Evolutionary conservation across 73 alveolate genomes (phyloP), one percentile per base, ranked within the genome.

Genomic region (Stentor roeselii): DNA sequence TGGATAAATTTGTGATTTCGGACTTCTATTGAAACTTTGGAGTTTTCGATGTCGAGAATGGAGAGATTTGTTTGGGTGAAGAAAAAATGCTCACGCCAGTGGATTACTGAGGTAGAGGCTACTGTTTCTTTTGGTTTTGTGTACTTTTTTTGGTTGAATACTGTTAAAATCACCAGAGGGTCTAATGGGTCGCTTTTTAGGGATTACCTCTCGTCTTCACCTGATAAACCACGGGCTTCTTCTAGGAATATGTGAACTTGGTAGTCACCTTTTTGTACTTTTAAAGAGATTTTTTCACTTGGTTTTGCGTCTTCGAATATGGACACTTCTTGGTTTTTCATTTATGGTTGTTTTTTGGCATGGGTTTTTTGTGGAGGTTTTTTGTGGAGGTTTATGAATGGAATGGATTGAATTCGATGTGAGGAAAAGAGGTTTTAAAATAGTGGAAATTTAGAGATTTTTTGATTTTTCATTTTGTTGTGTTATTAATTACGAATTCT

Each of bases 21-120:
- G 31, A 94, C 92, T 34, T 76, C 59, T 59, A 94, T 67, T 82
- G 61, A 59, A 41, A 94, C 83, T 77, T 92, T 89, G 11, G 91
- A 92, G 4, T 82, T 74, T 75, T 94, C 89, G 3, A 92, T 59
- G 3, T 87, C 89, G 27, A 36, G 50, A 31, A 85, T 90, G 59
- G 59, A 82, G 1, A 60, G 67, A 82, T 59, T 60, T 11, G 75
- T 34, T 38, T 50, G 88, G 78, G 86, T 95, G 67, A 94, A 92
- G 89, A 92, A 94, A 75, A 94, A 61, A 78, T 94, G 98, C 87
- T 94, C 98, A 59, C 86, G 82, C 96, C 97, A 94, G 32, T 42
- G 34, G 11, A 83, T n/a, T 3, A 89, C 87, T 4, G 92, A 90
- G 6, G 87, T 86, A 35, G 92, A 60, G 3, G 96, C 93, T 34